Evolutionary conservation across 768 basidiomycete genomes (phyloP).

Genomic region (Podaxis carcinomalis): DNA sequence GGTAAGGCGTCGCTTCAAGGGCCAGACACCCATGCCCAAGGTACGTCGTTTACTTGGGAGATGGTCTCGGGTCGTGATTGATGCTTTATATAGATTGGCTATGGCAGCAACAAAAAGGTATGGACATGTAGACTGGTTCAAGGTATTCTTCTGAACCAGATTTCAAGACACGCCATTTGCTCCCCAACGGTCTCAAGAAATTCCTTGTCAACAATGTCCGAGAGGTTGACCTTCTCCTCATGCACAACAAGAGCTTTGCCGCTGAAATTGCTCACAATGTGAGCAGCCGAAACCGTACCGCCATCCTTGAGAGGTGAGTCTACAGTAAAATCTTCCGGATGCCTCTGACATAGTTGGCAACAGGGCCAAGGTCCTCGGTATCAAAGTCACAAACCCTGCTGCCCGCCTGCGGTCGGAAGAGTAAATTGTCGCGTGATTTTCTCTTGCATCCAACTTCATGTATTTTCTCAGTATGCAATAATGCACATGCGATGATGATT

Average conservation of each 20-base stretch:
- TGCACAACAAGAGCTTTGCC: slow-evolving; percentile 96
- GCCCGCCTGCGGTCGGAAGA: slow-evolving; percentile 96
- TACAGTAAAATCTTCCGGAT: background rate
- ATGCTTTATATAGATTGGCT: slow-evolving; percentile 55
- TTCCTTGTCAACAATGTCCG: slow-evolving; percentile 91
- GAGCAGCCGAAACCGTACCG: slow-evolving; percentile 89
- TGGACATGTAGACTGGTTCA: slow-evolving; percentile 18
- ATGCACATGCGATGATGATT: slow-evolving; percentile 40
- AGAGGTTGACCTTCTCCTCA: slow-evolving; percentile 91
- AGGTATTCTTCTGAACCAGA: slow-evolving; percentile 4
- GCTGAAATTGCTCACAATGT: slow-evolving; percentile 97
- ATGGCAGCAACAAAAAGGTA: slow-evolving; percentile 87
- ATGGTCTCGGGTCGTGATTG: background rate
- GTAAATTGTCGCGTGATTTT: slow-evolving; percentile 42
- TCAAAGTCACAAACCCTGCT: slow-evolving; percentile 93
- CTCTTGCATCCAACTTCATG: slow-evolving; percentile 37
- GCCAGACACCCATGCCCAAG: slow-evolving; percentile 95
- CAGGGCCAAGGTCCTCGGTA: slow-evolving; percentile 79
- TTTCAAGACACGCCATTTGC: slow-evolving; percentile 81
- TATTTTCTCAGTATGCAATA: slow-evolving; percentile 49
- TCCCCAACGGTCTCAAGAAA: slow-evolving; percentile 95
- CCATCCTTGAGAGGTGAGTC: slow-evolving; percentile 80
- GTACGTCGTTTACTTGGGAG: slow-evolving; percentile 35
- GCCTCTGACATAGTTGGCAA: slow-evolving; percentile 10
- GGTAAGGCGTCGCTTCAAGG: slow-evolving; percentile 92